Conservation (phyloP, 106 monocot genomes). For the Dendrobium catenatum region DNA sequence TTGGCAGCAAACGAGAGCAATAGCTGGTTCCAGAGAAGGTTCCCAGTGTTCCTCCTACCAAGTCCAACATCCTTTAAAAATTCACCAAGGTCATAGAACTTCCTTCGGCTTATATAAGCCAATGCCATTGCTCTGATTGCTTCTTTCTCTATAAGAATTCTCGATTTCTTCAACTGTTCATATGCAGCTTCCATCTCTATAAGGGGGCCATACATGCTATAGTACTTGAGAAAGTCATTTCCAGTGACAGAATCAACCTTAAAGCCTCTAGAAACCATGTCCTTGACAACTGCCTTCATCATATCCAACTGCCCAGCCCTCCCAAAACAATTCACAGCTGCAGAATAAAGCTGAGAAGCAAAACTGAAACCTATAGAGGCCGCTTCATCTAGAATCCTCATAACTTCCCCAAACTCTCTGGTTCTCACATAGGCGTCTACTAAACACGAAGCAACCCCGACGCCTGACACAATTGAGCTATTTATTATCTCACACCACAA, state of each 20-base stretch:
- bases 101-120: conserved; percentile 54
- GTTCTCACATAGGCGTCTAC: conserved; percentile 42
- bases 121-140: conserved; percentile 50
- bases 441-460: conserved; percentile 29
- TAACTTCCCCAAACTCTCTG: conserved; percentile 47
- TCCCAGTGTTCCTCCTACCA: conserved; percentile 56
- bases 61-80: conserved; percentile 79
- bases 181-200: conserved; percentile 71
- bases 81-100: conserved; percentile 68
- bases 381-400: conserved; percentile 34
- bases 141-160: conserved; percentile 62
- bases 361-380: conserved; percentile 28
- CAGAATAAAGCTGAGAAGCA: conserved; percentile 26
- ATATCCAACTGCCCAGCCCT: conserved; percentile 49
- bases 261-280: conserved; percentile 64
- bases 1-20: conserved; percentile 86
- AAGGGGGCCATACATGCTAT: conserved; percentile 53
- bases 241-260: conserved; percentile 58
- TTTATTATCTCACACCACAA: conserved; percentile 70
- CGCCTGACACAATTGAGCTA: conserved; percentile 45
- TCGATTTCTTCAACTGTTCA: conserved; percentile 42
- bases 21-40: conserved; percentile 84
- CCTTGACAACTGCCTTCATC: conserved; percentile 56
- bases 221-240: conserved; percentile 51
- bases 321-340: conserved; percentile 72